phyloP scores from a whole-genome alignment of 441 rosid species.

The Brassica balearica region DNA sequence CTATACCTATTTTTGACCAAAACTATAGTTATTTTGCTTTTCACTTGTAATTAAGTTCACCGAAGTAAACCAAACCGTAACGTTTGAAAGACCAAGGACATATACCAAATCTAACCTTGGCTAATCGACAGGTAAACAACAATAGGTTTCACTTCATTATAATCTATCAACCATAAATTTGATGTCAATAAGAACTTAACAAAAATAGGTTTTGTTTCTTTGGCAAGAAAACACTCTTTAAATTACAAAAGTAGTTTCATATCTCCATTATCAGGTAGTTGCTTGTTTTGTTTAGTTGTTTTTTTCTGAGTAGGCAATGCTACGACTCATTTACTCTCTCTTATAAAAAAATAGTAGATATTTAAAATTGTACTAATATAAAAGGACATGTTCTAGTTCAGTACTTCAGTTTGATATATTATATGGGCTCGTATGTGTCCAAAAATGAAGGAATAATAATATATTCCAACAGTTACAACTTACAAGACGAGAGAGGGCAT shows the following conservation, averaged over 20 bases:
- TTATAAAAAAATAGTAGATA: background rate
- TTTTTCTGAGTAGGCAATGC: slow-evolving; percentile 15
- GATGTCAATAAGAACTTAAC: slow-evolving; percentile 11
- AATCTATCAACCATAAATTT: background rate
- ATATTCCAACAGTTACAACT: slow-evolving; percentile 35
- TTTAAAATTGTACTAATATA: background rate
- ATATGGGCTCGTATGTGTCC: slow-evolving; percentile 30
- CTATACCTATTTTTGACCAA: slow-evolving; percentile 17
- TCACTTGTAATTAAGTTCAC: slow-evolving; percentile 20
- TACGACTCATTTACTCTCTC: slow-evolving; percentile 7
- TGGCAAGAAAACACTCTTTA: background rate
- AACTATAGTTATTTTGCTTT: background rate
- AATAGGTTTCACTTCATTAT: background rate
- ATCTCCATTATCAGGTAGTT: slow-evolving; percentile 27
- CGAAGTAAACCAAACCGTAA: background rate
- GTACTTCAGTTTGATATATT: slow-evolving; percentile 3
- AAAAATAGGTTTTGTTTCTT: background rate
- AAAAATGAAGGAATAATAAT: slow-evolving; percentile 26
- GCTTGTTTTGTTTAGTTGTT: background rate
- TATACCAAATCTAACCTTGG: slow-evolving; percentile 5
- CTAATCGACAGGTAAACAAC: background rate
- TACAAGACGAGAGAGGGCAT: slow-evolving; percentile 42
- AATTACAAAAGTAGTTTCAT: background rate
- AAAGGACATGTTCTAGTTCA: slow-evolving; percentile 29
- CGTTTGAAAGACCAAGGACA: background rate